Evolutionary conservation across 2,329 filamentous ascomycete species (phyloP).

Genomic region (Pezicula radicicola): DNA sequence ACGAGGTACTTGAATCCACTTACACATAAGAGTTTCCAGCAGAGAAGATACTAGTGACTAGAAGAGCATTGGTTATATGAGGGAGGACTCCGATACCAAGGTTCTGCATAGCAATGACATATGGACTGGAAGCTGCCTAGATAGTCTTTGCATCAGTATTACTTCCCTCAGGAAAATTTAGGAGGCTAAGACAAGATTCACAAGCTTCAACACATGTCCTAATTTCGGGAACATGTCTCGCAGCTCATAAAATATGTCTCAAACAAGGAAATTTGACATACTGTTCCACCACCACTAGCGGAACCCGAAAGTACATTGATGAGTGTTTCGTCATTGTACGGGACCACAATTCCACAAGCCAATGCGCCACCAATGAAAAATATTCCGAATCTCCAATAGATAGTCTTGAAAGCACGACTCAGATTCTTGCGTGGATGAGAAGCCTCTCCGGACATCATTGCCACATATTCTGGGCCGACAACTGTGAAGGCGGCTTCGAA

Average conservation of each 20-base stretch:
- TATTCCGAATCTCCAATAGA: conserved; percentile 56
- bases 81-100: conserved; percentile 61
- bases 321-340: conserved; percentile 51
- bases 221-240: no score
- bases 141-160: no score
- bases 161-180: no score
- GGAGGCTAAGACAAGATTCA: no score
- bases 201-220: no score
- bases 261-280: no score
- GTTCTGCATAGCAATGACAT: conserved; percentile 61
- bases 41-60: conserved; percentile 62
- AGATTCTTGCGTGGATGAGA: conserved; percentile 50
- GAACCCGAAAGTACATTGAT: conserved; percentile 44
- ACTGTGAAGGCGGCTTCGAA: conserved; percentile 52
- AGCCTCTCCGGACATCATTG: conserved; percentile 45
- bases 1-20: background rate
- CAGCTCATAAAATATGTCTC: no score
- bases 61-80: conserved; percentile 65
- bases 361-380: conserved; percentile 60
- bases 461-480: conserved; percentile 51
- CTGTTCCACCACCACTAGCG: conserved; percentile 46
- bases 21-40: conserved; percentile 59
- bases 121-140: conserved; percentile 52
- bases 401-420: conserved; percentile 56
- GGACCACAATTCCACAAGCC: conserved; percentile 49